Conservation (phyloP, 768 basidiomycete genomes). For the Trametes cingulata region DNA sequence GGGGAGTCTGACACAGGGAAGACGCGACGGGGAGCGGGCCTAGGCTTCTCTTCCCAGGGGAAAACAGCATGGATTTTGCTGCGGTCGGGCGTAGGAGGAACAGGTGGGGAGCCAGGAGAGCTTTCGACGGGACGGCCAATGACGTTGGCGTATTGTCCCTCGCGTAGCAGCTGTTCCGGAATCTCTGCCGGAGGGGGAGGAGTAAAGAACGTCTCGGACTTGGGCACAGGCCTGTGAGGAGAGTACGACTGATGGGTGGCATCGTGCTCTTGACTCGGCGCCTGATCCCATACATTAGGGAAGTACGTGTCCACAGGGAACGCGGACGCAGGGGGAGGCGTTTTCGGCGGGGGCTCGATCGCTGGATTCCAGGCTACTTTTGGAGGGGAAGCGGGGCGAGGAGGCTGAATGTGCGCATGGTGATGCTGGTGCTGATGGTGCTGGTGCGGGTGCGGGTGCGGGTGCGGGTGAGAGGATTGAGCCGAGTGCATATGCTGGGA, state of each 20-base stretch:
- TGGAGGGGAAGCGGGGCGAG: conserved; percentile 58
- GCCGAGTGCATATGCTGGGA: conserved; percentile 17
- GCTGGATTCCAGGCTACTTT: conserved; percentile 81
- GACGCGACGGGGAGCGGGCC: conserved; percentile 65
- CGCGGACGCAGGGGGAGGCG: conserved; percentile 50
- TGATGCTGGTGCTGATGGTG: conserved; percentile 30
- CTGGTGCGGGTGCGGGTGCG: conserved; percentile 23
- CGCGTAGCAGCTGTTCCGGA: conserved; percentile 63
- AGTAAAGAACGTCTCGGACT: conserved; percentile 57
- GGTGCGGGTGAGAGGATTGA: conserved; percentile 27
- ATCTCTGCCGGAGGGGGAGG: conserved; percentile 61
- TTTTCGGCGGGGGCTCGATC: conserved; percentile 74
- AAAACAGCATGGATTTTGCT: conserved; percentile 78
- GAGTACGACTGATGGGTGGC: conserved; percentile 34
- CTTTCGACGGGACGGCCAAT: conserved; percentile 43
- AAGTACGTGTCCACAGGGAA: conserved; percentile 81
- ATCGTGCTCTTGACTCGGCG: conserved; percentile 44
- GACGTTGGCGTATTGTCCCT: conserved; percentile 75
- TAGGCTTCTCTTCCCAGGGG: conserved; percentile 90
- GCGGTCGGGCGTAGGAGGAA: conserved; percentile 62
- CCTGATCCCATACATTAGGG: conserved; percentile 83
- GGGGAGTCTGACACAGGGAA: conserved; percentile 70
- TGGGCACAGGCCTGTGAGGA: conserved; percentile 37
- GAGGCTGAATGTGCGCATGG: conserved; percentile 32
- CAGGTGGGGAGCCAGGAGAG: conserved; percentile 31